Evolutionary conservation across 257 asterid species (phyloP), one percentile per base, ranked within the genome.

Genomic region (Cruciata laevipes): DNA sequence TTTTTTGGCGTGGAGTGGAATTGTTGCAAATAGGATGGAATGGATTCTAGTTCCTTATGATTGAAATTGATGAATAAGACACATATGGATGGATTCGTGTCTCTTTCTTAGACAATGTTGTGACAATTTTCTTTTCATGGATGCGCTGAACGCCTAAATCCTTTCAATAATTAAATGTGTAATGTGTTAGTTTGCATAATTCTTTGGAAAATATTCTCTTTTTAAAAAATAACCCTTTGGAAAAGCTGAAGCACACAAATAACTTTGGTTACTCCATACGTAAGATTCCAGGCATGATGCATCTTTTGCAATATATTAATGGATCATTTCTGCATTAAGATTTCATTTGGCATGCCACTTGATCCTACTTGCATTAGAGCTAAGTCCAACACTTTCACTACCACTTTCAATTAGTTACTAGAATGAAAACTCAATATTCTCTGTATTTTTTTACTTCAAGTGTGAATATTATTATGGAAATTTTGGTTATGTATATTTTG

Each of bases 31-130:
- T 74, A 44, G 74, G 70, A 65, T 58, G 71, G 78, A 72, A 65
- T 58, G 71, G 78, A 72, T 83, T 81, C 78, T 61, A 56, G 52
- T 70, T 78, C 85, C 69, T 71, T 70, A 73, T 66, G 62, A 62
- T 30, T 61, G 49, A 57, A 30, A 56, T 57, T 59, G 40, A 59
- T 31, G 63, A 68, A 71, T 9, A 24, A 65, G 71, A 70, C 40
- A 71, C 32, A 79, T 52, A 6, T 49, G 24, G 10, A 76, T 75
- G 65, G 70, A 65, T 59, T 62, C 2, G 30, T 42, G 83, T 70
- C 79, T 37, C 73, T 77, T 70, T 77, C 78, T 76, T 58, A 24
- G 69, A 71, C 67, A 62, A 60, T 66, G 74, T 23, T 23, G 64
- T 20, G 71, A 79, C 73, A 68, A 66, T 33, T 72, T 71, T 47